Conservation (phyloP, 306 rosid species). For the Heteromeles arbutifolia region DNA sequence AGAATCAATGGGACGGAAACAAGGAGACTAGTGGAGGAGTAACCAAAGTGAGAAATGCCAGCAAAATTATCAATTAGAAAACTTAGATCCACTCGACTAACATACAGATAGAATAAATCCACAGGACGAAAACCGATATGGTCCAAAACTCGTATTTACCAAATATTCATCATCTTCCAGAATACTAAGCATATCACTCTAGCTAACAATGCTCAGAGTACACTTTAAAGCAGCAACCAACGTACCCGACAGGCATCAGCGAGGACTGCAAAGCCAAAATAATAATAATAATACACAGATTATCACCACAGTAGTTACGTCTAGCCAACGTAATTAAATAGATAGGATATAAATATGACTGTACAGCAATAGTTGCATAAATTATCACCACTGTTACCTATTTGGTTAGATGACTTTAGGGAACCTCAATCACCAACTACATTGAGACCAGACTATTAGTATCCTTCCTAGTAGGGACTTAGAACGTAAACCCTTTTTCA, state of each 20-base stretch:
- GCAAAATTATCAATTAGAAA: background rate
- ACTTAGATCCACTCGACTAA: background rate
- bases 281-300: background rate
- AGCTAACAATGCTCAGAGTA: background rate
- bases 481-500: background rate
- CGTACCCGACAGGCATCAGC: conserved; percentile 25
- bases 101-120: background rate
- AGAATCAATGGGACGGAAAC: background rate
- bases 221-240: conserved; percentile 5
- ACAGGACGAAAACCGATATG: background rate
- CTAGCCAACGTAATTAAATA: background rate
- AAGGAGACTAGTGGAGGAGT: accelerated
- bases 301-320: too few species aligned
- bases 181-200: background rate
- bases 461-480: background rate
- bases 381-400: background rate
- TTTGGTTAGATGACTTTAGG: background rate
- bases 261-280: conserved; percentile 41
- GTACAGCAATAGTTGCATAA: conserved; percentile 18
- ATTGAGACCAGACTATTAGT: background rate
- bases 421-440: background rate
- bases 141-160: conserved; percentile 1
- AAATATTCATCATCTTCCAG: background rate
- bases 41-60: background rate
- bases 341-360: conserved; percentile 23